A percentile compares a stretch with the other conserved stretches of the same genome.
Evolutionary conservation across 2,329 filamentous ascomycete genomes (phyloP).

Genomic region (Diplocarpon mali): DNA sequence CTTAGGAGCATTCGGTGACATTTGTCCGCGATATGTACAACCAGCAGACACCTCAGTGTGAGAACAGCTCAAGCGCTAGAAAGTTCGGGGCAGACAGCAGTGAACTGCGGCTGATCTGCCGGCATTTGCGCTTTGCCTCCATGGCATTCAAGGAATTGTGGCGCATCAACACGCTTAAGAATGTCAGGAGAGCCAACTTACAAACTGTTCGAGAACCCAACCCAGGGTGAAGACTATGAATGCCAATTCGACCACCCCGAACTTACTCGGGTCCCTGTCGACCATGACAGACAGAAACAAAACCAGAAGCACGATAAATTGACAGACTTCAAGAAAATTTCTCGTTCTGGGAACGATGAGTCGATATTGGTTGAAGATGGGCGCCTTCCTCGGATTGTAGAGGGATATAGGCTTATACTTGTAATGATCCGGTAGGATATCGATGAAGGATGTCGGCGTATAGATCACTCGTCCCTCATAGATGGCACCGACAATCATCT

Average conservation of each 20-base stretch:
- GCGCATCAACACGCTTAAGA: not conserved
- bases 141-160: too few species aligned
- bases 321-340: constrained; percentile 61
- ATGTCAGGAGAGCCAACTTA: constrained; percentile 1
- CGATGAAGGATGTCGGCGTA: constrained; percentile 69
- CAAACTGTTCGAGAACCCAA: constrained; percentile 38
- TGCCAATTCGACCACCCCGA: constrained; percentile 48
- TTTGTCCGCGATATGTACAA: too few species aligned
- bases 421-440: constrained; percentile 78
- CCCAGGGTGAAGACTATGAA: constrained; percentile 68
- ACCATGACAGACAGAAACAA: constrained; percentile 67
- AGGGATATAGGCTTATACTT: constrained; percentile 73
- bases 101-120: too few species aligned
- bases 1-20: too few species aligned
- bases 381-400: constrained; percentile 66
- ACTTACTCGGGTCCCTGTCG: constrained; percentile 44
- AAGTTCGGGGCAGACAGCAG: too few species aligned
- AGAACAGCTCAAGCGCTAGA: too few species aligned
- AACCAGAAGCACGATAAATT: constrained; percentile 58
- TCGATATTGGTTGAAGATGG: constrained; percentile 73
- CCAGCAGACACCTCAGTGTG: too few species aligned
- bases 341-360: constrained; percentile 71
- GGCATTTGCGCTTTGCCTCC: too few species aligned
- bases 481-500: constrained; percentile 73
- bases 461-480: constrained; percentile 74